Conservation (phyloP, 345 rosid genomes). For the Hirschfeldia incana region DNA sequence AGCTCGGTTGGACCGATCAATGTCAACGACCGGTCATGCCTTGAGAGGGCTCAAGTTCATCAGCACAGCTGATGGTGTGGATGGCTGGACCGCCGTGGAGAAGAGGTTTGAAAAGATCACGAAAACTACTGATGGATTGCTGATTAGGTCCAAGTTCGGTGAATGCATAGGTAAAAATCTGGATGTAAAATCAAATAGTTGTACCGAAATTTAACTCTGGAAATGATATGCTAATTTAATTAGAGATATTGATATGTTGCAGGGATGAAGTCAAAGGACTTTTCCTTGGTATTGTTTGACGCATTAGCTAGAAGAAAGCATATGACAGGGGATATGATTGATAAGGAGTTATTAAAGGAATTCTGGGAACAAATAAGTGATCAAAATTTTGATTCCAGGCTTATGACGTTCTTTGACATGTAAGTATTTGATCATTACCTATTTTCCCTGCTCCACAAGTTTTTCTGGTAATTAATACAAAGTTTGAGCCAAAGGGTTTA, state of each 20-base stretch:
- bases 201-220: not conserved
- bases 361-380: conserved; percentile 77
- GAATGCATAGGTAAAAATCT: not conserved
- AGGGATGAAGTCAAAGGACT: conserved; percentile 75
- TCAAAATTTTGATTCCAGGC: conserved; percentile 36
- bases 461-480: not conserved
- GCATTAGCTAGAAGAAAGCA: conserved; percentile 58
- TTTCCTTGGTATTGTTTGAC: conserved; percentile 58
- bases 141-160: not conserved
- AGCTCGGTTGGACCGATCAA: conserved; percentile 49
- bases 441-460: not conserved
- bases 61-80: conserved; percentile 55
- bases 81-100: conserved; percentile 1
- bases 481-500: not conserved
- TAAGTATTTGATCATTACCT: not conserved
- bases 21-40: conserved; percentile 49
- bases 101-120: not conserved
- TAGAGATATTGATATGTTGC: not conserved
- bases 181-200: not conserved
- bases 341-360: conserved; percentile 39
- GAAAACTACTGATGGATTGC: not conserved
- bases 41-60: conserved; percentile 67
- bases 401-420: not conserved
- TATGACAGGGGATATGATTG: conserved; percentile 50
- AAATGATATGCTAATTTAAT: not conserved